Evolutionary conservation across 768 basidiomycete species (phyloP).

Genomic region (Rhodotorula kratochvilovae): DNA sequence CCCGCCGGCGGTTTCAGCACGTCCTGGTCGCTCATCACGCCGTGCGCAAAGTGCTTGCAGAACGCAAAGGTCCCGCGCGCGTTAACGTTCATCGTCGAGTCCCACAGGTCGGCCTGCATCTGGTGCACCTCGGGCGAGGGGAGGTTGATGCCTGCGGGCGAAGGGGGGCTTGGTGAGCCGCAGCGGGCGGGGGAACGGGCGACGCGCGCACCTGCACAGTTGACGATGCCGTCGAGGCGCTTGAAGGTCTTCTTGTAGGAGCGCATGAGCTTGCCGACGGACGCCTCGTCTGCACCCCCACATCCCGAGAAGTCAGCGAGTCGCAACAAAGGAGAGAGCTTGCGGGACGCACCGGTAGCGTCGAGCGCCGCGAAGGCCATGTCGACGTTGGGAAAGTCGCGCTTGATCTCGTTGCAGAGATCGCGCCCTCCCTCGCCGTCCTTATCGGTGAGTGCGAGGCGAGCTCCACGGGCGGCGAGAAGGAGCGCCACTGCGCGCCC

Average conservation of each 20-base stretch:
- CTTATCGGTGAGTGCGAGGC: conserved; percentile 20
- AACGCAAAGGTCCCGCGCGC: conserved; percentile 24
- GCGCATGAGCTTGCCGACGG: conserved; percentile 31
- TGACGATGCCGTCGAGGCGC: conserved; percentile 35
- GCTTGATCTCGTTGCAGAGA: too few species aligned
- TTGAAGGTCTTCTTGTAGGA: conserved; percentile 33
- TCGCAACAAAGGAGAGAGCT: too few species aligned
- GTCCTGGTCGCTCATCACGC: neutral
- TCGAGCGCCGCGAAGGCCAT: too few species aligned
- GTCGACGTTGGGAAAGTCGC: too few species aligned
- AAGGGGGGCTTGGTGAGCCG: too few species aligned
- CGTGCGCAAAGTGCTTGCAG: conserved; percentile 24
- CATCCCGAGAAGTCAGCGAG: too few species aligned
- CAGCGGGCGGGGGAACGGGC: too few species aligned
- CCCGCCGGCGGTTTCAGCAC: conserved; percentile 6
- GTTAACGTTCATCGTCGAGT: conserved; percentile 25
- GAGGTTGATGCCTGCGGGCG: conserved; percentile 26
- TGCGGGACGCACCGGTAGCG: too few species aligned
- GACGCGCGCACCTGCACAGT: conserved; percentile 20
- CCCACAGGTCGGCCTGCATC: conserved; percentile 6
- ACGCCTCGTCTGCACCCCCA: conserved; percentile 17
- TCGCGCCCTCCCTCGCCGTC: too few species aligned
- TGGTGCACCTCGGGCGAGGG: neutral
- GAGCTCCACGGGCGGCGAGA: conserved; percentile 9
- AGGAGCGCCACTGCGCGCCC: conserved; percentile 24